Base-by-base conservation (phyloP, 768 basidiomycete genomes). In the Asterophora lycoperdoides region DNA sequence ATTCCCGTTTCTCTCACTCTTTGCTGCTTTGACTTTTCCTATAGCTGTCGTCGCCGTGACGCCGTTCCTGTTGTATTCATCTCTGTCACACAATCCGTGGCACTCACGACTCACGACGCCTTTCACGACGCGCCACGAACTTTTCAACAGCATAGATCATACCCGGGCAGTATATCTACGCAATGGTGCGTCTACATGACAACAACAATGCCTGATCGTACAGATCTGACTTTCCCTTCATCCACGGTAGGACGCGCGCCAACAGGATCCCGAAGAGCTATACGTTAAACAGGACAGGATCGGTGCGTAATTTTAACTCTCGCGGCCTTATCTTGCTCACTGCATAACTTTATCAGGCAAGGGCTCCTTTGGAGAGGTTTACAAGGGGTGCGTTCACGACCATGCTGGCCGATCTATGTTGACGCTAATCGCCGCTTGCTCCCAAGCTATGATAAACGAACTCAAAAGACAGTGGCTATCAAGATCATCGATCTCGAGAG, bases 401-500 rank as follows among this genome's bases (percentile, higher is more conserved):
- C 39, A 46, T 44, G 34, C 34, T 35, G 29, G 18, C 39, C n/a
- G 30, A 46, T 51, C 30, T 19, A 5, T 30, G n/a, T 41, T 15
- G 17, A 44, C 33, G 46, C 54, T 53, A 56, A 58, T 49, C 54
- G 52, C 23, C 6, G 54, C 52, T 34, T 26, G 50, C 45, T 26
- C 41, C 34, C 30, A 52, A 96, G 94, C 49, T 97, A 90, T 61
- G 94, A 98, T 71, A 92, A 92, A 64, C 80, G 92, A 51, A 96
- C 94, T 19, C 90, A 93, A 67, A 88, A 87, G 73, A 93, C 95
- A 1, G 96, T 99, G 19, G 96, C 96, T 38, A 98, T 99, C 76
- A 99, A 94, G 84, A 95, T 98, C 59, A 98, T 99, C 65, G 94
- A 98, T 74, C 81, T 99, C 28, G 96, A 99, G 69, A 93, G 90